Conservation (phyloP, 352 stramenopile species). For the Phytophthora quininea region DNA sequence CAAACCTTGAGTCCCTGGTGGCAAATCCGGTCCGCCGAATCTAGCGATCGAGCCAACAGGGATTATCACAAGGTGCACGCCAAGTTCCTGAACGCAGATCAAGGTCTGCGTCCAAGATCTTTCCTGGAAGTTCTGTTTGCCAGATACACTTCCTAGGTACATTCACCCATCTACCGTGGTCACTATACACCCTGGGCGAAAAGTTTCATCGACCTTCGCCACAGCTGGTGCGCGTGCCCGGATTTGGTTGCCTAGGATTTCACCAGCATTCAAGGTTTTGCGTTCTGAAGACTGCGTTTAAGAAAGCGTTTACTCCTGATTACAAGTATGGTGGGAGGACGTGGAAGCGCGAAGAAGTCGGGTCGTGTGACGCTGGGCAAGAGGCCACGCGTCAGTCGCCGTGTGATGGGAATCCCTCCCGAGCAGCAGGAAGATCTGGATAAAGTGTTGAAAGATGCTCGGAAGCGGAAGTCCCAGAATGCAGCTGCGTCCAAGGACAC, state of each 20-base stretch:
- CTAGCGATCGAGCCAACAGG: too few species aligned
- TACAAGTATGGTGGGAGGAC: not conserved
- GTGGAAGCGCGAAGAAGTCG: not conserved
- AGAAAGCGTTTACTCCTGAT: not conserved
- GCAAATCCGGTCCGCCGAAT: too few species aligned
- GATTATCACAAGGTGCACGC: too few species aligned
- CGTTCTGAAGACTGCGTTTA: not conserved
- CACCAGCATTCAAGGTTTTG: not conserved
- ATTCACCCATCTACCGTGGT: too few species aligned
- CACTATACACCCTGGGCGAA: not conserved
- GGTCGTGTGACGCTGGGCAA: not conserved
- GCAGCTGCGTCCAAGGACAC: not conserved
- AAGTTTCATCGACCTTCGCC: not conserved
- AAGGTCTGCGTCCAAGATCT: too few species aligned
- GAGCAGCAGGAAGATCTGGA: not conserved
- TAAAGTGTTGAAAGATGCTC: not conserved
- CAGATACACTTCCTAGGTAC: too few species aligned
- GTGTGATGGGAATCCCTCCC: not conserved
- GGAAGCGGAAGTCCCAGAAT: not conserved
- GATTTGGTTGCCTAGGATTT: not conserved
- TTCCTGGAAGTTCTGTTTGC: too few species aligned
- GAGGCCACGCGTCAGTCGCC: not conserved
- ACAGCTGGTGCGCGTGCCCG: slow-evolving; percentile 2
- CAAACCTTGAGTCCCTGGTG: too few species aligned
- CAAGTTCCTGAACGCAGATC: too few species aligned